Evolutionary conservation across 345 rosid genomes (phyloP).

Genomic region (Aethionema arabicum): DNA sequence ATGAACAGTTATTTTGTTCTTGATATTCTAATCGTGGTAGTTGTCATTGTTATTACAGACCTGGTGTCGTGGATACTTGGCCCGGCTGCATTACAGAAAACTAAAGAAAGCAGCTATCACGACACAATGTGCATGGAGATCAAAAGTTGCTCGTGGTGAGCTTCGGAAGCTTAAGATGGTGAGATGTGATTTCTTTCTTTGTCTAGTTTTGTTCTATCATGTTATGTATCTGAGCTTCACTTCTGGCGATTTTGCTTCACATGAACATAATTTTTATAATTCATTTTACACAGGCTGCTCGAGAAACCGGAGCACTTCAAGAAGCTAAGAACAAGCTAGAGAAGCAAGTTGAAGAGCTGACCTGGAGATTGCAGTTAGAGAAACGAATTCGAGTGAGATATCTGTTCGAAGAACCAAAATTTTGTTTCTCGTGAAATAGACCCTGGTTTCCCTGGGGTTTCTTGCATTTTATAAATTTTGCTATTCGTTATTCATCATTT

Average conservation of each 20-base stretch:
- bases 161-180: slow-evolving; percentile 95
- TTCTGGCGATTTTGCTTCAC: background rate
- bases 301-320: slow-evolving; percentile 99
- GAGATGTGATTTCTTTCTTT: slow-evolving; percentile 33
- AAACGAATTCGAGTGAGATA: slow-evolving; percentile 87
- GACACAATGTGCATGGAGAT: slow-evolving; percentile 97
- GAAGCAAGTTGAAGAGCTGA: slow-evolving; percentile 98
- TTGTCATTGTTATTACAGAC: slow-evolving; percentile 49
- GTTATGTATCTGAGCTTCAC: slow-evolving; percentile 8
- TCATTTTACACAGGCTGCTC: slow-evolving; percentile 70
- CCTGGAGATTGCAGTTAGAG: slow-evolving; percentile 98
- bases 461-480: slow-evolving; percentile 11
- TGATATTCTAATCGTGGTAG: slow-evolving; percentile 16
- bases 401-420: slow-evolving; percentile 22
- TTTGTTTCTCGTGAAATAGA: slow-evolving; percentile 4
- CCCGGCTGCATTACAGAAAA: slow-evolving; percentile 51
- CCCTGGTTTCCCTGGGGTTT: background rate
- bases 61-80: slow-evolving; percentile 76
- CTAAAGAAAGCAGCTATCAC: slow-evolving; percentile 79
- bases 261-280: slow-evolving; percentile 18
- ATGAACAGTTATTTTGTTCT: slow-evolving; percentile 21
- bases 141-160: slow-evolving; percentile 86
- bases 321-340: slow-evolving; percentile 97
- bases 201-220: slow-evolving; percentile 16
- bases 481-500: slow-evolving; percentile 9